These are phyloP conservation scores for Stephanodiscus minutulus DNA, from an alignment of 108 stramenopile species.

Conservation along the genomic window DNA sequence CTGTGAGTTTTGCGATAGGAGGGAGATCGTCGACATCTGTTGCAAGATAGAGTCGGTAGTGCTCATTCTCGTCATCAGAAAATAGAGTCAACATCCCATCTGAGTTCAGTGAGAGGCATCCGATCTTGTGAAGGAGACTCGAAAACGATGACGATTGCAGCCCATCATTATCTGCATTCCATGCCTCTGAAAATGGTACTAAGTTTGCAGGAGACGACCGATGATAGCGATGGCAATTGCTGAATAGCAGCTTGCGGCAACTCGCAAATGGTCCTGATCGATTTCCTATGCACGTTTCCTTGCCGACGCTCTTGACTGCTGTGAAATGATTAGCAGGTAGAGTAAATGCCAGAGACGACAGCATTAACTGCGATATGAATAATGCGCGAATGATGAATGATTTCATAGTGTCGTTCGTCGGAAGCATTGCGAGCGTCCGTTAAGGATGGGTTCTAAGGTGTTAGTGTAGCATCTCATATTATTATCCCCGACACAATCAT, in stretches of 20 bases:
- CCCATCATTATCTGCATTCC: conserved; percentile 25
- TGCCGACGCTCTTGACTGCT: neutral
- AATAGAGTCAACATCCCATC: conserved; percentile 19
- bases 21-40: conserved; percentile 77
- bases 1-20: conserved; percentile 64
- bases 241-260: too few relatives aligned
- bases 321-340: neutral
- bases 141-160: conserved; percentile 23
- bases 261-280: neutral
- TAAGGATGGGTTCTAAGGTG: too few relatives aligned
- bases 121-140: conserved; percentile 26
- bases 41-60: conserved; percentile 43
- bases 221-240: neutral
- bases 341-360: conserved; percentile 9
- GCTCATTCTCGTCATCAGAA: neutral
- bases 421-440: neutral
- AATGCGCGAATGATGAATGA: neutral
- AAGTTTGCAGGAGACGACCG: conserved; percentile 15
- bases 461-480: too few relatives aligned
- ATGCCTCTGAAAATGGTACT: conserved; percentile 41
- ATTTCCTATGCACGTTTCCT: neutral
- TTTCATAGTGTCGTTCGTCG: neutral
- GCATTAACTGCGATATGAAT: conserved; percentile 4
- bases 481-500: too few relatives aligned
- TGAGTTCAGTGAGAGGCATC: conserved; percentile 24